A percentile compares a stretch with the other conserved stretches of the same genome.
These are phyloP conservation scores for Solanum tacnaense DNA, from an alignment of 257 asterid genomes.

Conservation along the genomic window DNA sequence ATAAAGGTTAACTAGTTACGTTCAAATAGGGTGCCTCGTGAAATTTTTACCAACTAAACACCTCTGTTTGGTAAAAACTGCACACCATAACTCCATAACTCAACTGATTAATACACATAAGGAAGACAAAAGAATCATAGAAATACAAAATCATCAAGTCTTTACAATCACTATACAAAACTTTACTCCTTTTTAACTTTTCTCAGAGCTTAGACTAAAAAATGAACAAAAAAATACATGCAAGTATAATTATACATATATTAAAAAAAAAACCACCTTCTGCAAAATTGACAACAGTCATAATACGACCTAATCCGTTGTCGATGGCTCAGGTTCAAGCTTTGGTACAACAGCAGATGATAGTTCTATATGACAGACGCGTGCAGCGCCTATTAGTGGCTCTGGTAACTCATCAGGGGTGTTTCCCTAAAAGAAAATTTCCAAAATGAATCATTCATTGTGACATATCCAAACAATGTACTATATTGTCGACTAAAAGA, in stretches of 20 bases:
- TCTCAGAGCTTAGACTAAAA: not conserved
- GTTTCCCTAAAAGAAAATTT: conserved; percentile 11
- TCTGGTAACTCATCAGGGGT: conserved; percentile 37
- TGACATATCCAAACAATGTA: not conserved
- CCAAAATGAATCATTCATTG: not conserved
- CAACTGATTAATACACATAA: not conserved
- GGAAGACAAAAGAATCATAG: not conserved
- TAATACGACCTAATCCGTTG: not conserved
- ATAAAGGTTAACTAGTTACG: not conserved
- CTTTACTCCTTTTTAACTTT: not conserved
- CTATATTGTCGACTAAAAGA: not conserved
- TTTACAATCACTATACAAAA: not conserved
- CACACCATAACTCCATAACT: not conserved
- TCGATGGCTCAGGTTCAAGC: conserved; percentile 15
- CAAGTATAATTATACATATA: not conserved
- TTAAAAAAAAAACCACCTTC: conserved; percentile 3
- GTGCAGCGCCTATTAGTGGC: conserved; percentile 35
- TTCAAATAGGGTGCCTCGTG: not conserved
- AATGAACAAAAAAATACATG: not conserved
- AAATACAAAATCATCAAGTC: not conserved
- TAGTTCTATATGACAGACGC: conserved; percentile 32
- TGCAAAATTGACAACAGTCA: not conserved
- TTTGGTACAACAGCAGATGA: conserved; percentile 30
- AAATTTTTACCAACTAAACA: not conserved
- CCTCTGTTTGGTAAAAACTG: not conserved